Evolutionary conservation across 2,329 filamentous ascomycete genomes (phyloP).

Genomic region (Paecilomyces fulvus): DNA sequence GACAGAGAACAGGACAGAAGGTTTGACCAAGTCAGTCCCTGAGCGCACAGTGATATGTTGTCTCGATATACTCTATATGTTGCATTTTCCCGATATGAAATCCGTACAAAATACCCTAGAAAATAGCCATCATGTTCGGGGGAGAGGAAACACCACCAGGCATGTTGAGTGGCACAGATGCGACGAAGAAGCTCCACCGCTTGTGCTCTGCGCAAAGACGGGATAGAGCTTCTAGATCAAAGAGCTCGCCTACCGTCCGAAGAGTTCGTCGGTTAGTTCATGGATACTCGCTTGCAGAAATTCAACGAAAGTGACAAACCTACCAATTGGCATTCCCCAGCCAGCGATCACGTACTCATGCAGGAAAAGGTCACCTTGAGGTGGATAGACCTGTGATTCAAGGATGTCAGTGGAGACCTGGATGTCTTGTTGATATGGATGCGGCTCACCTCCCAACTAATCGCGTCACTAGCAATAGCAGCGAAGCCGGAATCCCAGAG

Average conservation of each 20-base stretch:
- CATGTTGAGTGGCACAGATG: slow-evolving; percentile 42
- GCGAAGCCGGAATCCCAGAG: slow-evolving; percentile 51
- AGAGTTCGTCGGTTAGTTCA: slow-evolving; percentile 7
- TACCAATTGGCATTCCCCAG: slow-evolving; percentile 44
- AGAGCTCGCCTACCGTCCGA: slow-evolving; percentile 30
- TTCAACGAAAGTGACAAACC: slow-evolving; percentile 9
- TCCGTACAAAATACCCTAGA: slow-evolving; percentile 16
- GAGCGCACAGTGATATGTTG: not conserved
- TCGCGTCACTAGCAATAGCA: slow-evolving; percentile 50
- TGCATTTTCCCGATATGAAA: not conserved
- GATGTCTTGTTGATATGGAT: not conserved
- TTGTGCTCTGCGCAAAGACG: slow-evolving; percentile 26
- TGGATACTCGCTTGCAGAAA: slow-evolving; percentile 18
- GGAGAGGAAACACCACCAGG: slow-evolving; percentile 40
- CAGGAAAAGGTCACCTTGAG: slow-evolving; percentile 30
- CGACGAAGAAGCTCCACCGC: slow-evolving; percentile 44
- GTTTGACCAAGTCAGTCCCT: not conserved
- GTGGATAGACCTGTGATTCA: slow-evolving; percentile 31
- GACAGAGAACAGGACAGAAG: not conserved
- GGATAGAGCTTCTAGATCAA: slow-evolving; percentile 38
- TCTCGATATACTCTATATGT: not conserved
- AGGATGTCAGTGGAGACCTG: slow-evolving; percentile 5
- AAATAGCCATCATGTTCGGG: slow-evolving; percentile 39
- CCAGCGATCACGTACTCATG: slow-evolving; percentile 44
- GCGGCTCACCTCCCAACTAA: slow-evolving; percentile 43